phyloP scores from a whole-genome alignment of 257 asterid species.

The Solanum peruvianum region DNA sequence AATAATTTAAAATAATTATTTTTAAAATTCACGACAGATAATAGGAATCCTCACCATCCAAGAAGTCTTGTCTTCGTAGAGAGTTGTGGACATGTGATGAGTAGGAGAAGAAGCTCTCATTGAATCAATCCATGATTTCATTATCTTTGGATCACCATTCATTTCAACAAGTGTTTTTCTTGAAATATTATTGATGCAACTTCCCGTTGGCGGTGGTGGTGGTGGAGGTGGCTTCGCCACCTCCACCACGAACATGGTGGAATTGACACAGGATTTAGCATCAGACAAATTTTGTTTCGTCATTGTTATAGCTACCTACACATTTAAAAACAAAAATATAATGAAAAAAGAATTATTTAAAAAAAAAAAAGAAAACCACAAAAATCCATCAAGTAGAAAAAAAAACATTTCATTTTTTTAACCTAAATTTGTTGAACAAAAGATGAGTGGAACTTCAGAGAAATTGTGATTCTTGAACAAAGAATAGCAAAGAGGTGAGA shows the following conservation, averaged over 20 bases:
- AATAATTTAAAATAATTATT: no score
- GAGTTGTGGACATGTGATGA: slow-evolving; percentile 30
- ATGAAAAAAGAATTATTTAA: no score
- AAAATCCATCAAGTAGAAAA: not conserved
- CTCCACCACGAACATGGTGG: slow-evolving; percentile 21
- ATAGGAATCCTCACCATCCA: slow-evolving; percentile 29
- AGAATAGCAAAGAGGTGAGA: not conserved
- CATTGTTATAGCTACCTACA: not conserved
- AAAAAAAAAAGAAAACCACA: not conserved
- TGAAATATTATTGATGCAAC: slow-evolving; percentile 43
- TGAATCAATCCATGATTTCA: slow-evolving; percentile 65
- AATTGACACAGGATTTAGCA: slow-evolving; percentile 18
- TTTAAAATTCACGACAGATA: not conserved
- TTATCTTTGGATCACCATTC: slow-evolving; percentile 31
- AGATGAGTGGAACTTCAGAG: not conserved
- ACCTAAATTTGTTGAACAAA: not conserved
- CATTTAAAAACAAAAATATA: not conserved
- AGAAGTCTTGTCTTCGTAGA: slow-evolving; percentile 25
- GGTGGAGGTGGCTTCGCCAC: slow-evolving; percentile 41
- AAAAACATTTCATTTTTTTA: no score
- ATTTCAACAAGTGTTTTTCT: slow-evolving; percentile 50
- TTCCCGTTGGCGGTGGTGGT: slow-evolving; percentile 28
- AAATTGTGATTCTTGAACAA: not conserved
- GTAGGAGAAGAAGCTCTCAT: slow-evolving; percentile 94
- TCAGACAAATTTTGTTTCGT: slow-evolving; percentile 52